Base-by-base conservation (phyloP, 2,329 filamentous ascomycete species). In the Xylariaceae sp. region DNA sequence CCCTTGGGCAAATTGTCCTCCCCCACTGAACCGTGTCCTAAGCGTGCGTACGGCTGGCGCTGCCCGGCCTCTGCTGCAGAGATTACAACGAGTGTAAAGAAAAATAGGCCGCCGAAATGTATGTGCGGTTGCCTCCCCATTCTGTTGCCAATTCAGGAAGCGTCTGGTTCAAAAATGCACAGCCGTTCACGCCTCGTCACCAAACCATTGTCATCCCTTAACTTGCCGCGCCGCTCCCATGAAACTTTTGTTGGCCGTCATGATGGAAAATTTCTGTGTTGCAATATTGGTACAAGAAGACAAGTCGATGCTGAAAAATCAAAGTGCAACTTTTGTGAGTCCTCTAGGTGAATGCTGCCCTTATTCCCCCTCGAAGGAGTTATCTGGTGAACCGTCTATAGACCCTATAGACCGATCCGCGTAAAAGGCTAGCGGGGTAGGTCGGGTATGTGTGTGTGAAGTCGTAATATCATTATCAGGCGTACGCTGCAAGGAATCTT, bases 51-150 rank as follows among this genome's bases (percentile, higher is more conserved):
- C 65, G 67, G 66, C 69, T 68, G 70, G 32, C 69, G 66, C 74
- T 71, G 76, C 71, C 63, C 69, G 69, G 69, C 66, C 71, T 29
- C 47, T 65, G 67, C 70, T 68, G 62, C 65, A 68, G 68, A 68
- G 54, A 80, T 79, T 79, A 80, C 76, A 81, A 82, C 76, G 78
- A 80, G 73, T 70, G 79, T 81, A 80, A 69, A 77, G 74, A 78
- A 79, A 65, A 64, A 68, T 70, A 75, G 70, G 70, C 72, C 66
- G 65, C 69, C 61, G 63, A 62, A 63, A 65, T 62, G 54, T 52
- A 62, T 66, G 63, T 63, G 48, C 62, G 63, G 64, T 54, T 54
- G 51, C 60, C 64, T 52, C 52, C 63, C 61, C 62, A n/a, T n/a
- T n/a, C n/a, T n/a, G 60, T 64, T 56, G 55, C 57, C 59, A 62